phyloP scores from a whole-genome alignment of 2,329 filamentous ascomycete species.

The Blastomyces emzantsi region DNA sequence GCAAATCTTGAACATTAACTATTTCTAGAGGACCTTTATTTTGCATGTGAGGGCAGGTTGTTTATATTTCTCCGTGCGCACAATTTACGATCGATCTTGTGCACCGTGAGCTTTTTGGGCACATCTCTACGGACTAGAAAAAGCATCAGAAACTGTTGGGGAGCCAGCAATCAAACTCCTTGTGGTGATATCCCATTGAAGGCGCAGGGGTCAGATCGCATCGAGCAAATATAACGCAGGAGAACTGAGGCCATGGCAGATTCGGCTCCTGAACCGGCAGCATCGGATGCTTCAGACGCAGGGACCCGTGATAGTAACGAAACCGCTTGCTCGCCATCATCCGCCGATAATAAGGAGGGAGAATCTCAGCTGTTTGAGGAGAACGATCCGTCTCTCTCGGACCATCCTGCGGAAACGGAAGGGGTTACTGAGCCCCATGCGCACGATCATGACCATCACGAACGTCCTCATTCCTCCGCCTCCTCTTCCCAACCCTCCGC shows the following conservation, averaged over 20 bases:
- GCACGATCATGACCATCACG: not conserved
- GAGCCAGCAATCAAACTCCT: too few relatives aligned
- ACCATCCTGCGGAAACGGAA: not conserved
- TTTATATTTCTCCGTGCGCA: not conserved
- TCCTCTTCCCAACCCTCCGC: slow-evolving; percentile 27
- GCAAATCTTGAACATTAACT: not conserved
- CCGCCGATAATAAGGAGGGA: not conserved
- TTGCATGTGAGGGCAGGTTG: not conserved
- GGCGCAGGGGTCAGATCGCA: not conserved
- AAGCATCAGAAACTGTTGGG: not conserved
- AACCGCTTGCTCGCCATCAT: not conserved
- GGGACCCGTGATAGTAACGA: not conserved
- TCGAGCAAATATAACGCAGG: not conserved
- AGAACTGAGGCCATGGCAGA: not conserved
- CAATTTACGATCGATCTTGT: not conserved
- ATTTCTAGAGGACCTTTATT: not conserved
- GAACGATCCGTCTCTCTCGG: not conserved
- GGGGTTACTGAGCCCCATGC: not conserved
- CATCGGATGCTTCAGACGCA: not conserved
- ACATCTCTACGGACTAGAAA: not conserved
- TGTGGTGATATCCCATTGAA: not conserved
- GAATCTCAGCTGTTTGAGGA: not conserved
- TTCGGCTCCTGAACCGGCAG: not conserved
- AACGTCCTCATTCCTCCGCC: slow-evolving; percentile 17
- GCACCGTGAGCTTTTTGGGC: not conserved